Conservation (phyloP, 73 alveolate species). For the Uronychia setigera region DNA sequence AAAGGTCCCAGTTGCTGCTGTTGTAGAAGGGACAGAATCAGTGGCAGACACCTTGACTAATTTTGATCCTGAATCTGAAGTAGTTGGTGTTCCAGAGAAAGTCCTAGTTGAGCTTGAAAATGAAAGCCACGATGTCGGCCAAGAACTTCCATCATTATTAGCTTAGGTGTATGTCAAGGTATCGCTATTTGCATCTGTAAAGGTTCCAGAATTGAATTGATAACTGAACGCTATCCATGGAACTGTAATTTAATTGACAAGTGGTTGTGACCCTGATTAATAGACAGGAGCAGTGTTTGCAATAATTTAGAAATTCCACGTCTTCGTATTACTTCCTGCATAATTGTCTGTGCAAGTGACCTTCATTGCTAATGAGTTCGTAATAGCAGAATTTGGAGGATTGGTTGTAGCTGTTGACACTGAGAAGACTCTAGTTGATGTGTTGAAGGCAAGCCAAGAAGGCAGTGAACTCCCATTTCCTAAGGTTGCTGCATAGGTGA, state of each 20-base stretch:
- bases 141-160: not conserved
- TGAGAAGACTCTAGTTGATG: conserved; percentile 8
- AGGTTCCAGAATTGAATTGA: not conserved
- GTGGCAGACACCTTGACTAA: conserved; percentile 5
- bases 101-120: conserved; percentile 16
- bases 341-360: not conserved
- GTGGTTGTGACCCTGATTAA: not conserved
- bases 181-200: not conserved
- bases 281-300: not conserved
- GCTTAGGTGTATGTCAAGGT: not conserved
- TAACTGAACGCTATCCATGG: not conserved
- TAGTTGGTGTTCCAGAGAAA: conserved; percentile 19
- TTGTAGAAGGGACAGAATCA: not conserved
- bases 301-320: not conserved
- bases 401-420: conserved; percentile 12
- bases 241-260: not conserved
- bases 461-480: conserved; percentile 1
- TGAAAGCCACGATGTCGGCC: conserved; percentile 14
- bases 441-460: conserved; percentile 23
- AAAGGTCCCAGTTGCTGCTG: not conserved
- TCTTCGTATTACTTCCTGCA: not conserved
- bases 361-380: not conserved
- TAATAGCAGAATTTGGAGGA: not conserved
- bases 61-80: conserved; percentile 1
- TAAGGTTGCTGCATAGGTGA: conserved; percentile 3